phyloP scores from a whole-genome alignment of 805 yeast species.

The Pichia rugopelliculosa region DNA sequence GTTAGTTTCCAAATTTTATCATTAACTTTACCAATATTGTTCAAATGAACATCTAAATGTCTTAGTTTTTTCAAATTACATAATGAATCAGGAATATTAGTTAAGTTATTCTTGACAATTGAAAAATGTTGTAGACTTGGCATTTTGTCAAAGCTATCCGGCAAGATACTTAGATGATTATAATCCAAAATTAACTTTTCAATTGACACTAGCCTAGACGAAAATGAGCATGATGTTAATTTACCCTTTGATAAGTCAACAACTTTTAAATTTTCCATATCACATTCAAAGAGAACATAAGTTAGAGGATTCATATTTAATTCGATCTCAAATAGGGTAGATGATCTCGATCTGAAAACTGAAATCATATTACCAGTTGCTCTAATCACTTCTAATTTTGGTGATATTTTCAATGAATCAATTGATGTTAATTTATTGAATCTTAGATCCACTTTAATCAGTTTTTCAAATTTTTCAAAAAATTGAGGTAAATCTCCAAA shows the following conservation, averaged over 20 bases:
- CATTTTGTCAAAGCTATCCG: conserved; percentile 57
- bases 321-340: conserved; percentile 58
- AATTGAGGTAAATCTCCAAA: conserved; percentile 43
- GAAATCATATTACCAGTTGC: conserved; percentile 73
- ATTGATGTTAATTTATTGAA: conserved; percentile 55
- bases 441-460: conserved; percentile 70
- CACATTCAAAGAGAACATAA: conserved; percentile 44
- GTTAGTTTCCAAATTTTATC: conserved; percentile 57
- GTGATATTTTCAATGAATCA: conserved; percentile 48
- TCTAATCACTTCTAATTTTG: conserved; percentile 62
- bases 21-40: conserved; percentile 67
- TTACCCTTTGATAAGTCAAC: conserved; percentile 79
- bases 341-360: conserved; percentile 55
- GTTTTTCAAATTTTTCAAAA: conserved; percentile 43
- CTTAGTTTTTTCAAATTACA: conserved; percentile 53
- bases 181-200: conserved; percentile 72
- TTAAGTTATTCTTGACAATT: conserved; percentile 65
- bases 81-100: conserved; percentile 58
- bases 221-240: conserved; percentile 65
- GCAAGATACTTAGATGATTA: conserved; percentile 73
- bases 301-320: conserved; percentile 83
- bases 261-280: conserved; percentile 54
- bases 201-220: conserved; percentile 53
- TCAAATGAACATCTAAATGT: conserved; percentile 73
- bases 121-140: conserved; percentile 59